These are phyloP conservation scores for Pisolithus tinctorius DNA, from an alignment of 768 basidiomycete genomes.

Conservation along the genomic window DNA sequence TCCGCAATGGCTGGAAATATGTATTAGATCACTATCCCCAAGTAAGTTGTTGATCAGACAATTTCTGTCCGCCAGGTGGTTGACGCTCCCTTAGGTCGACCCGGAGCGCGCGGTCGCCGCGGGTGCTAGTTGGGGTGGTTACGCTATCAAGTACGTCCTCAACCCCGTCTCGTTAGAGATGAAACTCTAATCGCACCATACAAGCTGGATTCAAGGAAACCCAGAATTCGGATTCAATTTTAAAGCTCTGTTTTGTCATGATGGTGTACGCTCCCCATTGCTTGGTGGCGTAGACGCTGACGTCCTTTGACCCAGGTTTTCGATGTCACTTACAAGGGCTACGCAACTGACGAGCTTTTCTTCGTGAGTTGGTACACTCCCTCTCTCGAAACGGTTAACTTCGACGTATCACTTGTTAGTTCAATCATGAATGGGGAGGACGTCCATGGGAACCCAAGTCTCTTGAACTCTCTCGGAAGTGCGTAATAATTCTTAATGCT, in stretches of 20 bases:
- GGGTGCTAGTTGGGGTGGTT: slow-evolving; percentile 84
- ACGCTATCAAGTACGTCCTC: slow-evolving; percentile 69
- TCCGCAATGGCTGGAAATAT: slow-evolving; percentile 70
- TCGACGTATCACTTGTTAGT: slow-evolving; percentile 35
- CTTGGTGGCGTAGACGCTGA: background rate
- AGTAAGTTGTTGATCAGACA: slow-evolving; percentile 29
- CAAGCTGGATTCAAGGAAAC: slow-evolving; percentile 92
- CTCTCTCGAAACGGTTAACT: background rate
- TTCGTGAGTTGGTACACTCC: slow-evolving; percentile 49
- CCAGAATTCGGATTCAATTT: slow-evolving; percentile 84
- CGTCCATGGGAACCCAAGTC: slow-evolving; percentile 66
- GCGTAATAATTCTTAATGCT: slow-evolving; percentile 10
- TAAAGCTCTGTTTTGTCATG: slow-evolving; percentile 89
- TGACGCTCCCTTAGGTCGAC: slow-evolving; percentile 48
- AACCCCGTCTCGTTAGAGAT: background rate
- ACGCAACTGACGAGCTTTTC: slow-evolving; percentile 86
- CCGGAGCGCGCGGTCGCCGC: slow-evolving; percentile 65
- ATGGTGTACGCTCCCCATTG: slow-evolving; percentile 51
- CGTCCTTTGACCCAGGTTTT: slow-evolving; percentile 45
- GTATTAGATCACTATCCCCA: slow-evolving; percentile 62
- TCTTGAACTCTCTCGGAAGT: slow-evolving; percentile 52
- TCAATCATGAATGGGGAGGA: slow-evolving; percentile 85
- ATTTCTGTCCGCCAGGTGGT: background rate
- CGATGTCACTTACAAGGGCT: slow-evolving; percentile 73
- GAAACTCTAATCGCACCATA: slow-evolving; percentile 3